Conservation (phyloP, 495 filamentous ascomycete genomes). For the Lasiosphaeria hispida region DNA sequence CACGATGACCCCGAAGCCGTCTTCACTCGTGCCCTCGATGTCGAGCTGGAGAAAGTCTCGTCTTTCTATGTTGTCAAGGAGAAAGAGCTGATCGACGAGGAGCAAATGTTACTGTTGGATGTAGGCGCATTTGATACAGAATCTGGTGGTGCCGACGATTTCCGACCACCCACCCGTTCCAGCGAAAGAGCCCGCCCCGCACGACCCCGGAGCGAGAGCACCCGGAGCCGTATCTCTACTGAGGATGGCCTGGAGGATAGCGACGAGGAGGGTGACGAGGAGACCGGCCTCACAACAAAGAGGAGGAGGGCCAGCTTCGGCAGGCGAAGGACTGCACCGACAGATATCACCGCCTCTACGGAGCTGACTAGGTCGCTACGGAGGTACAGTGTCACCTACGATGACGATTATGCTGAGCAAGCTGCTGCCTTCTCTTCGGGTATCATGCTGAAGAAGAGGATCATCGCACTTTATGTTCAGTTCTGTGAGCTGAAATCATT, state of each 20-base stretch:
- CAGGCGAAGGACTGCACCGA: conserved; percentile 43
- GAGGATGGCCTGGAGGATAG: conserved; percentile 52
- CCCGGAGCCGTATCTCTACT: conserved; percentile 42
- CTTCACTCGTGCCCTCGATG: conserved; percentile 78
- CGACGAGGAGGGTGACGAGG: conserved; percentile 70
- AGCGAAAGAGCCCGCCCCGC: conserved; percentile 9
- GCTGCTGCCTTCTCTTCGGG: conserved; percentile 72
- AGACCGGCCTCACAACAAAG: conserved; percentile 49
- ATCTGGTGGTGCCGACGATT: conserved; percentile 46
- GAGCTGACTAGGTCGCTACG: conserved; percentile 46
- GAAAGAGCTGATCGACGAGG: conserved; percentile 75
- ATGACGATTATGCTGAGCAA: conserved; percentile 71
- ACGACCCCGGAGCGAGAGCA: conserved; percentile 34
- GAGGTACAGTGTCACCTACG: conserved; percentile 58
- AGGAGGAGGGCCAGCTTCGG: conserved; percentile 29
- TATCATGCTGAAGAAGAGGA: conserved; percentile 86
- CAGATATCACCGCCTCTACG: conserved; percentile 56
- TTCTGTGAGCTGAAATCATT: conserved; percentile 96
- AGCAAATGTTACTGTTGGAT: conserved; percentile 72
- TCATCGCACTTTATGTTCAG: conserved; percentile 81
- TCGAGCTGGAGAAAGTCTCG: conserved; percentile 88
- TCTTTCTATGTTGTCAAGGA: conserved; percentile 89
- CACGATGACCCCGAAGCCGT: conserved; percentile 68
- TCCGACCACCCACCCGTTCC: conserved; percentile 29
- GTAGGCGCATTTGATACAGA: conserved; percentile 67